Evolutionary conservation across 495 filamentous ascomycete genomes (phyloP).

Genomic region (Trypethelium eluteriae): DNA sequence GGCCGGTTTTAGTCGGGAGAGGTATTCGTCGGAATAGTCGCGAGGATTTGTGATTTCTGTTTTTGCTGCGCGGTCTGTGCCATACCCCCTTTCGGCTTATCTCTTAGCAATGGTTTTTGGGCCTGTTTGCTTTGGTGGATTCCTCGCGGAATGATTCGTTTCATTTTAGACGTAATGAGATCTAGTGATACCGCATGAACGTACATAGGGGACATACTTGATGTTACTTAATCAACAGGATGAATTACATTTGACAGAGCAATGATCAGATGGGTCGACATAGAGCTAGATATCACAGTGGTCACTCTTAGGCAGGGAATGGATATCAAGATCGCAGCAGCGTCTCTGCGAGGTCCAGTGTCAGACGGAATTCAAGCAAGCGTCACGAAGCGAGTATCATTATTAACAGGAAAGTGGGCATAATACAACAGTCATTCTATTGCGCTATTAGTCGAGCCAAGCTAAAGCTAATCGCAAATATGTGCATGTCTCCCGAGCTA

Average conservation of each 20-base stretch:
- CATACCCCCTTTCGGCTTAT: background rate
- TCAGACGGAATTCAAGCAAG: background rate
- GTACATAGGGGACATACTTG: background rate
- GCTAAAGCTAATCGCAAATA: background rate
- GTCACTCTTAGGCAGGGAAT: too few relatives aligned
- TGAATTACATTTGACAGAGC: background rate
- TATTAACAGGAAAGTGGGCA: background rate
- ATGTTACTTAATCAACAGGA: background rate
- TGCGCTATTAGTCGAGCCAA: background rate
- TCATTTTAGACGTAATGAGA: background rate
- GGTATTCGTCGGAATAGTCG: background rate
- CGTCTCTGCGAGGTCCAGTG: too few relatives aligned
- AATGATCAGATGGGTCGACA: background rate
- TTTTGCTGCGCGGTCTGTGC: background rate
- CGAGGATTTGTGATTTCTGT: background rate
- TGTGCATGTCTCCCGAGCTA: background rate
- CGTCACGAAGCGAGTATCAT: background rate
- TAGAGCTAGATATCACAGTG: background rate
- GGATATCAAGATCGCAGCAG: too few relatives aligned
- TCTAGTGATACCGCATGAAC: background rate
- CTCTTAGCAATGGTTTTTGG: background rate
- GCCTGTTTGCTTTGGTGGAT: constrained; percentile 3
- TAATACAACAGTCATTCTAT: background rate
- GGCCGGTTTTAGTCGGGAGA: background rate
- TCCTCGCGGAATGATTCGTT: background rate